Percentiles rank a stretch among this genome's conserved stretches.
Conservation (phyloP, 2,329 filamentous ascomycete species). For the Paracoccidioides brasiliensis region DNA sequence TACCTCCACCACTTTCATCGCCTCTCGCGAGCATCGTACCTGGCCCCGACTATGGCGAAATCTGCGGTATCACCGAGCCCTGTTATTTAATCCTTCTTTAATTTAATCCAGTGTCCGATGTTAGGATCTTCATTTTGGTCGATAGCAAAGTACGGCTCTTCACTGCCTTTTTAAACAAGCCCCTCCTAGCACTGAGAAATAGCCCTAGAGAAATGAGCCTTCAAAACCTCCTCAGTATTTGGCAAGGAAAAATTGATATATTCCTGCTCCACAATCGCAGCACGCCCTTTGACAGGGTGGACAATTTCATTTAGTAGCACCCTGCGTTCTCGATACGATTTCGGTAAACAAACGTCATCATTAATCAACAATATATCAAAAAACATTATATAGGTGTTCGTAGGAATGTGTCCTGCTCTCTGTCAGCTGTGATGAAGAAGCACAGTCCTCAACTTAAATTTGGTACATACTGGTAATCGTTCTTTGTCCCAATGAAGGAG, state of each 20-base stretch:
- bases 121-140: constrained; percentile 24
- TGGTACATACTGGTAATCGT: constrained; percentile 51
- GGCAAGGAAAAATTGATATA: constrained; percentile 51
- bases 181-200: constrained; percentile 61
- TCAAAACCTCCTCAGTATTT: constrained; percentile 42
- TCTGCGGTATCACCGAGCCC: constrained; percentile 72
- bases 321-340: constrained; percentile 29
- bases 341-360: constrained; percentile 38
- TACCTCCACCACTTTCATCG: constrained; percentile 39
- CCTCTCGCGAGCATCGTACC: constrained; percentile 54
- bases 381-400: constrained; percentile 48
- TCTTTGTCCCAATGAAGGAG: constrained; percentile 50
- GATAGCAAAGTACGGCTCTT: constrained; percentile 60
- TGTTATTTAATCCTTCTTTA: constrained; percentile 76
- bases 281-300: constrained; percentile 44
- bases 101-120: constrained; percentile 53
- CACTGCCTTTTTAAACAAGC: constrained; percentile 61
- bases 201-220: constrained; percentile 52
- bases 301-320: constrained; percentile 46
- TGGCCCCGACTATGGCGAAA: constrained; percentile 64
- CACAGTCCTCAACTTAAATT: neutral
- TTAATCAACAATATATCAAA: constrained; percentile 49
- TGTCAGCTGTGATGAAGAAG: constrained; percentile 8
- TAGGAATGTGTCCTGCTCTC: constrained; percentile 32
- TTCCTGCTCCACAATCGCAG: constrained; percentile 53